Evolutionary conservation across 225 moss, liverwort and hornwort genomes (phyloP), one percentile per base, ranked within the genome.

Genomic region (Thuidium tamariscinum): DNA sequence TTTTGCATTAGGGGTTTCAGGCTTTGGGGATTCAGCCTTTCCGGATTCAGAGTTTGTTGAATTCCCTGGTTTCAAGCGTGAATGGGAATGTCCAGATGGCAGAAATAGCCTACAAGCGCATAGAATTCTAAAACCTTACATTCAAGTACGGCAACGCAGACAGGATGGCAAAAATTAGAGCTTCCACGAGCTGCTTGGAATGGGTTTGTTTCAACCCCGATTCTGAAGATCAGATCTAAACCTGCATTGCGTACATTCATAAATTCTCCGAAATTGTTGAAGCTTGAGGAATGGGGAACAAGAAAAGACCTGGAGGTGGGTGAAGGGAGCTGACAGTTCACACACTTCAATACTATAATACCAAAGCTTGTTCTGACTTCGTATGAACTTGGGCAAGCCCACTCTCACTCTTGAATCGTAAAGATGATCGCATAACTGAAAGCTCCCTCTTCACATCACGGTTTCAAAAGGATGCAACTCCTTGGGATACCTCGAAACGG

Each of bases 401-500:
- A 51, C 65, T n/a, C 37, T 51, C 25, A n/a, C 65, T 65, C 16
- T 25, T n/a, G 49, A 64, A 27, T 73, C 36, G 62, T 19, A 20
- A 48, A 60, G 74, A 27, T 26, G 62, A 74, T 62, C 19, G 29
- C 27, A 65, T 86, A 89, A 88, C 91, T 87, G 91, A 79, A 86
- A 87, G 80, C 63, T 74, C 70, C 51, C 89, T 83, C 88, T 91
- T 91, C 88, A 86, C 88, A 91, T 91, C 91, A 85, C 83, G 71
- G 87, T 89, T 89, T 79, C 87, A 82, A 79, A 85, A 89, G 85
- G 87, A 85, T 89, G 85, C 67, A 74, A 79, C 85, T 85, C 82
- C 82, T 89, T 67, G 79, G 34, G 55, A 87, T 63, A 82, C 84
- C 39, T 48, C 57, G 44, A 72, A 83, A 44, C 74, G 51, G 42